Evolutionary conservation across 75 land plant genomes (phyloP), one percentile per base, ranked within the genome.

Genomic region (Chamaecyparis obtusa): DNA sequence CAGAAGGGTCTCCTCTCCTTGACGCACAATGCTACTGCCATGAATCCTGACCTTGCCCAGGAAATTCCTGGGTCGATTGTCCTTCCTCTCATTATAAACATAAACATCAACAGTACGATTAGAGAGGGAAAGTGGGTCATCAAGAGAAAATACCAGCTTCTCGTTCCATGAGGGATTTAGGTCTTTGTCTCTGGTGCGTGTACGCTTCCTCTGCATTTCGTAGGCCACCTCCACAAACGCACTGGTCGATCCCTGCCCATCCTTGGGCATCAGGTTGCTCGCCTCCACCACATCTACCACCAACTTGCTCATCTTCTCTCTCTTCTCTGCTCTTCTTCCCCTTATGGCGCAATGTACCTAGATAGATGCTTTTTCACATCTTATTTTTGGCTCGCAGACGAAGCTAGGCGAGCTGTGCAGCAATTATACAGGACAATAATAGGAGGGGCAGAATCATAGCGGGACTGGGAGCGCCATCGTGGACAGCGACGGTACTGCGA

Each of bases 101-200:
- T 77, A 71, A 60, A 94, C 88, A 55, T 93, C 93, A 55, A 96
- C 69, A 51, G 87, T 88, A 55, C 84, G 55, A 83, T 88, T 67
- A 64, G 90, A 89, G 54, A 94, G 87, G 14, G 86, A 86, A 13
- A 30, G 37, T 2, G 92, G 91, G 56, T 91, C 86, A 56, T 78
- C 33, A 33, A 94, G 81, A 54, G 86, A 39, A 89, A 97, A 97
- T 46, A 89, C 87, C 55, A 96, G 92, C 83, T 87, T 93, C 90
- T 96, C 96, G 69, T 92, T 93, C 99, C 99, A 97, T 0, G 16
- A 13, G 11, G 99, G 99, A 71, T 93, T 92, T 36, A 95, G 93
- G 86, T 94, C 96, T 85, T 87, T 93, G 19, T 44, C 51, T 86
- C 90, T 91, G 82, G 93, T 91, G 79, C 85, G 86, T 0, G 99